A percentile compares a stretch with the other conserved stretches of the same genome.
Evolutionary conservation across 73 alveolate species (phyloP).

Genomic region (Blepharisma stoltei): DNA sequence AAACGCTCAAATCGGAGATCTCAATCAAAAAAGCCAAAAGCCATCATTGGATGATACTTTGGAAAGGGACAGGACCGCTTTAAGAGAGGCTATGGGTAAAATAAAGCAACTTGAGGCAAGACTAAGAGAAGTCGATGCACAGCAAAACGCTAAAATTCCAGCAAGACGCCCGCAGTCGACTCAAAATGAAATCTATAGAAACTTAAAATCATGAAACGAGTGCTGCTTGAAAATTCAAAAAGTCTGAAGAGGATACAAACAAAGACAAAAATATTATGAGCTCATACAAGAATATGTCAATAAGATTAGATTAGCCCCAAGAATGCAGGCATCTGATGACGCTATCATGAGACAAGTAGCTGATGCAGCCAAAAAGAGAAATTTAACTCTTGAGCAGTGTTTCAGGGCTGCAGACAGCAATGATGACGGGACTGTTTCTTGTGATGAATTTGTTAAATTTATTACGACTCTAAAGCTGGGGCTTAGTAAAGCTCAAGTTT

Average conservation of each 20-base stretch:
- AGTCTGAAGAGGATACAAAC: conserved; percentile 35
- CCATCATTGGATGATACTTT: too few species aligned
- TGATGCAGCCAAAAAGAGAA: conserved; percentile 28
- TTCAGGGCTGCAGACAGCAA: conserved; percentile 59
- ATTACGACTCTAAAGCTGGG: conserved; percentile 28
- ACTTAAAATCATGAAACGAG: background rate
- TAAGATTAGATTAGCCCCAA: background rate
- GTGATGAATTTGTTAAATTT: conserved; percentile 34
- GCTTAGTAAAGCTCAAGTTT: conserved; percentile 33
- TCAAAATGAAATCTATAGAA: too few species aligned
- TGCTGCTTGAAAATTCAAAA: conserved; percentile 38
- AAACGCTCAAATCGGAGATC: too few species aligned
- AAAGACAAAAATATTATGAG: conserved; percentile 21
- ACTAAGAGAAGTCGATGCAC: too few species aligned
- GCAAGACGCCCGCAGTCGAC: too few species aligned
- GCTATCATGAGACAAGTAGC: conserved; percentile 34
- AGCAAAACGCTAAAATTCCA: too few species aligned
- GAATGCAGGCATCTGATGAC: conserved; percentile 35
- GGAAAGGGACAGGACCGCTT: too few species aligned
- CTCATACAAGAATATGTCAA: background rate
- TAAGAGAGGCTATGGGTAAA: too few species aligned
- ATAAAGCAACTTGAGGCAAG: too few species aligned
- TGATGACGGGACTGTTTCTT: conserved; percentile 34
- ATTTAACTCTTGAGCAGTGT: conserved; percentile 51
- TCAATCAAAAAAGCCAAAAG: too few species aligned